phyloP scores from a whole-genome alignment of 441 rosid genomes.

The Adansonia grandidieri region DNA sequence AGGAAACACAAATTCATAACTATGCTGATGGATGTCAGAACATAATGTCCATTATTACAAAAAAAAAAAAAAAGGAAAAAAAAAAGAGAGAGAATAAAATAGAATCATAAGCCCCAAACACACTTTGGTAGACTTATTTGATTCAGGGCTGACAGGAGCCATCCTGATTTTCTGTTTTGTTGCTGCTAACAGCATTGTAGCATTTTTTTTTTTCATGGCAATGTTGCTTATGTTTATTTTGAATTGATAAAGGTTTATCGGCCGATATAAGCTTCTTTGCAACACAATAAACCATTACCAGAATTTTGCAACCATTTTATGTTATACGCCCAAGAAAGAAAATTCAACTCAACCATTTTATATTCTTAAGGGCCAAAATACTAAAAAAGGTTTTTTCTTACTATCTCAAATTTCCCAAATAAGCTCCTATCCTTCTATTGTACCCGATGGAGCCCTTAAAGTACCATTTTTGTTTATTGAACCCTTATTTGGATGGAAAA shows the following conservation, averaged over 20 bases:
- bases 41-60: not conserved
- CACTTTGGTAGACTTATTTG: not conserved
- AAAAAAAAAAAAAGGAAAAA: no score
- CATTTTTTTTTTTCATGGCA: not conserved
- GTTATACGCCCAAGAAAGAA: not conserved
- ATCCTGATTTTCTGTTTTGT: not conserved
- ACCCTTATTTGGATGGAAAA: conserved; percentile 10
- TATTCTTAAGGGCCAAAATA: not conserved
- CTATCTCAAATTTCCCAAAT: not conserved
- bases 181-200: not conserved
- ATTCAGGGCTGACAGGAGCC: not conserved
- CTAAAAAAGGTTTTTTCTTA: not conserved
- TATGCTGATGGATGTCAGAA: not conserved
- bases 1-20: conserved; percentile 8
- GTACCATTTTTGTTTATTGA: not conserved
- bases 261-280: not conserved
- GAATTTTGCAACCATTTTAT: not conserved
- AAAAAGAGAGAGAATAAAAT: not conserved
- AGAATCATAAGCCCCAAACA: conserved; percentile 16
- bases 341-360: not conserved
- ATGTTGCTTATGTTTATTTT: not conserved
- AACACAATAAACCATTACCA: not conserved
- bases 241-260: not conserved
- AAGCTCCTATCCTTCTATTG: conserved; percentile 5
- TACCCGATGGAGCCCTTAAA: not conserved